A percentile compares a stretch with the other conserved stretches of the same genome.
phyloP scores from a whole-genome alignment of 345 rosid species.

The Triadica sebifera region DNA sequence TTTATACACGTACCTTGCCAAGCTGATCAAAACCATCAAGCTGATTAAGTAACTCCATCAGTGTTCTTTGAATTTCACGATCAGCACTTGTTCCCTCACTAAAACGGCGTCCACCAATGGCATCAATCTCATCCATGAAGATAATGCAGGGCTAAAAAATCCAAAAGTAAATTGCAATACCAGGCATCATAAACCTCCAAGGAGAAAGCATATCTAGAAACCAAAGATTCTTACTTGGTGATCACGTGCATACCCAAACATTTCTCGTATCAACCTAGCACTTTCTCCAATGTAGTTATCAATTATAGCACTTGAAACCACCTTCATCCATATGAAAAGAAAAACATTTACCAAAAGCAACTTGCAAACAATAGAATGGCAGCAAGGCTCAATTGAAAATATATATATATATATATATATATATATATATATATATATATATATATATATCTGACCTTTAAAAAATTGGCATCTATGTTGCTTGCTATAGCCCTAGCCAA shows the following conservation, averaged over 20 bases:
- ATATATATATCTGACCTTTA: constrained; percentile 68
- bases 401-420: too few species aligned
- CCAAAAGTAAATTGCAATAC: neutral
- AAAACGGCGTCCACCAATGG: constrained; percentile 97
- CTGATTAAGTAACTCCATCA: constrained; percentile 97
- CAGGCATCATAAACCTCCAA: neutral
- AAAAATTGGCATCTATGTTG: constrained; percentile 94
- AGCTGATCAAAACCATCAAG: constrained; percentile 98
- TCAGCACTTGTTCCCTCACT: constrained; percentile 99
- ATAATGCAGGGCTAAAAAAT: constrained; percentile 85
- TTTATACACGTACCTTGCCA: constrained; percentile 62
- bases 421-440: too few species aligned
- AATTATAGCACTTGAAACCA: constrained; percentile 95
- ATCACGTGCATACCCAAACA: constrained; percentile 98
- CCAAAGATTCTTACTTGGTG: constrained; percentile 65
- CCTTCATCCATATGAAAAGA: constrained; percentile 38
- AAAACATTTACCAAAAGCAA: neutral
- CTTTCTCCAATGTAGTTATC: constrained; percentile 98
- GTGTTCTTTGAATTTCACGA: constrained; percentile 97
- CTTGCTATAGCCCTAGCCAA: constrained; percentile 98
- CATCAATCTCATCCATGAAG: constrained; percentile 99
- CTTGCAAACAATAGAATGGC: neutral
- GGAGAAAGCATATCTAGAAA: constrained; percentile 1
- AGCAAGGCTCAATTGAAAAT: neutral
- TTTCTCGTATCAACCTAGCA: constrained; percentile 93